Conservation (phyloP, 2,329 filamentous ascomycete genomes). For the Pleomassaria siparia region DNA sequence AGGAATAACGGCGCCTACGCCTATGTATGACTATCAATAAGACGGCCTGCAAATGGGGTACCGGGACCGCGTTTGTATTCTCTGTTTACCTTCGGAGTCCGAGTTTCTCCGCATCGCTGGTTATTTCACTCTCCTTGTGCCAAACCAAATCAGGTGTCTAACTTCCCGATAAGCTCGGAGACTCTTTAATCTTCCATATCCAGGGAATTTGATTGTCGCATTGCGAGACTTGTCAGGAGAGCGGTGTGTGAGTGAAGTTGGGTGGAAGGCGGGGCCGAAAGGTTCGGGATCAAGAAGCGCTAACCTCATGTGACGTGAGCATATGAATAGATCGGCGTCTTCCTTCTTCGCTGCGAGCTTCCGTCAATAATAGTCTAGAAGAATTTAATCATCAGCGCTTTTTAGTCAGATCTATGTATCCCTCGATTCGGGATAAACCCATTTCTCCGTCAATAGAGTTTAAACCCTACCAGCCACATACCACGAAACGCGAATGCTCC, state of each 20-base stretch:
- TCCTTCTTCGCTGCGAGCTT: no score
- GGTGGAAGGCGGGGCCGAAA: neutral
- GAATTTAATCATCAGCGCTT: no score
- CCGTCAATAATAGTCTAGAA: no score
- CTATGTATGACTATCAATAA: neutral
- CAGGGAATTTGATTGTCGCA: neutral
- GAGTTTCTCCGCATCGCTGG: neutral
- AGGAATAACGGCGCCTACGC: neutral
- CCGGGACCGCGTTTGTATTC: neutral
- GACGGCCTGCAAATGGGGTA: neutral
- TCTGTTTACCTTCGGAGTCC: neutral
- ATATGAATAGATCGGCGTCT: no score
- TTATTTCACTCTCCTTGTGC: neutral
- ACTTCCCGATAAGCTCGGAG: neutral
- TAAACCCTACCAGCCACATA: no score
- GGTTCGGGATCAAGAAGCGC: neutral
- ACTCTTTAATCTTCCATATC: neutral
- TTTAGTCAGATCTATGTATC: no score
- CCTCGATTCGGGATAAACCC: no score
- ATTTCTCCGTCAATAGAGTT: no score
- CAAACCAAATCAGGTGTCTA: neutral
- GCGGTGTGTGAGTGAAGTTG: neutral
- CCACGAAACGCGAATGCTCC: no score
- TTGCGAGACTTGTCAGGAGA: neutral
- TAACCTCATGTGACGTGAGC: neutral